phyloP scores from a whole-genome alignment of 805 yeast species.

The Cyberlindnera maclurae region DNA sequence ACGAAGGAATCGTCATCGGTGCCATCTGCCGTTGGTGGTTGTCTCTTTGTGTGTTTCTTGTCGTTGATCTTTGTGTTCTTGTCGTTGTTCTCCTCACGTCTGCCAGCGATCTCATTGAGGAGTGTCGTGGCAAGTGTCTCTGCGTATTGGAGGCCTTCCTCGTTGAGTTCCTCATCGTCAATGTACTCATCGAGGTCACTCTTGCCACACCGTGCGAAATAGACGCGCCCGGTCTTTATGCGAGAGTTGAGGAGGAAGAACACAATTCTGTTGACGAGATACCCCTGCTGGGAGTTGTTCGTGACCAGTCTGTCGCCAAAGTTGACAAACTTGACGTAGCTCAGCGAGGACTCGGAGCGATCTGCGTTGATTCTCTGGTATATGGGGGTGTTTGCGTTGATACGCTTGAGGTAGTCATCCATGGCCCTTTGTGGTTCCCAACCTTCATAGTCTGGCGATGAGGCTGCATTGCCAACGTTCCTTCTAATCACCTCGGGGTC shows the following conservation, averaged over 20 bases:
- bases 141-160: constrained; percentile 66
- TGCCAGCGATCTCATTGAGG: constrained; percentile 26
- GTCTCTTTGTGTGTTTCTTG: constrained; percentile 25
- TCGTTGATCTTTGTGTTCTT: constrained; percentile 16
- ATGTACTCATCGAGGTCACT: constrained; percentile 45
- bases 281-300: constrained; percentile 79
- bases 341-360: constrained; percentile 41
- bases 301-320: constrained; percentile 81
- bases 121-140: constrained; percentile 54
- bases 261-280: constrained; percentile 83
- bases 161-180: constrained; percentile 76
- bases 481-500: constrained; percentile 59
- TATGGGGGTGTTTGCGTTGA: constrained; percentile 55
- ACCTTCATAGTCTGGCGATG: constrained; percentile 79
- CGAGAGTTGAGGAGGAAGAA: constrained; percentile 88
- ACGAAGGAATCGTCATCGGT: constrained; percentile 55
- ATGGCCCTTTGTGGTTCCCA: constrained; percentile 74
- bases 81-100: too few relatives aligned
- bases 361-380: constrained; percentile 61
- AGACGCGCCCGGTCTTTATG: constrained; percentile 83
- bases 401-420: constrained; percentile 67
- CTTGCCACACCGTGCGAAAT: constrained; percentile 76
- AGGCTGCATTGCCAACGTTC: constrained; percentile 78
- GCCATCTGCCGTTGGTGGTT: constrained; percentile 44
- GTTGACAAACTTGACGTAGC: constrained; percentile 80